Evolutionary conservation across 2,329 filamentous ascomycete genomes (phyloP).

Genomic region (Fusarium zealandicum): DNA sequence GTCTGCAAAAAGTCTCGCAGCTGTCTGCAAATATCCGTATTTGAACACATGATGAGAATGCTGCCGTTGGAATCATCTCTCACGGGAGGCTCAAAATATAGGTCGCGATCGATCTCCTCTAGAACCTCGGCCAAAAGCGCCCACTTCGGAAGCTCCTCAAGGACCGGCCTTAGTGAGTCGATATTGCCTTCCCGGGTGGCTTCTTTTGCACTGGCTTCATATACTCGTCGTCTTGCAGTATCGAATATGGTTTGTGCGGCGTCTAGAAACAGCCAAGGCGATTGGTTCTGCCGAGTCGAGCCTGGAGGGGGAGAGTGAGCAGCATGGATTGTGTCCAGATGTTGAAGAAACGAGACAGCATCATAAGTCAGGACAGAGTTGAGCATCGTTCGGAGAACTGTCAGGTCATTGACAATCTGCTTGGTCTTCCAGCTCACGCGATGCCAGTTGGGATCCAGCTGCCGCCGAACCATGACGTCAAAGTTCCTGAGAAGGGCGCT

Average conservation of each 20-base stretch:
- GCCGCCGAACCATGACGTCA: slow-evolving; percentile 84
- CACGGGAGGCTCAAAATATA: slow-evolving; percentile 80
- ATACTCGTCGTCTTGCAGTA: slow-evolving; percentile 86
- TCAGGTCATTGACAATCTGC: slow-evolving; percentile 90
- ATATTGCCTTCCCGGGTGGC: slow-evolving; percentile 56
- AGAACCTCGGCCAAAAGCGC: slow-evolving; percentile 84
- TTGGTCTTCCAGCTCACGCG: slow-evolving; percentile 93
- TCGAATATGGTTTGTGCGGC: slow-evolving; percentile 94
- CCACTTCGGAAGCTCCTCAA: slow-evolving; percentile 98
- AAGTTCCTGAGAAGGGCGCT: slow-evolving; percentile 93
- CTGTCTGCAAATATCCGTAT: slow-evolving; percentile 84
- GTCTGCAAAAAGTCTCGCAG: slow-evolving; percentile 89
- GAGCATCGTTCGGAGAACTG: slow-evolving; percentile 81
- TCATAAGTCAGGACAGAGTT: slow-evolving; percentile 86
- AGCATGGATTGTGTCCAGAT: slow-evolving; percentile 91
- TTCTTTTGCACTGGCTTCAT: slow-evolving; percentile 70
- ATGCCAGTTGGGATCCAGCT: slow-evolving; percentile 97
- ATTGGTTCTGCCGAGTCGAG: slow-evolving; percentile 86
- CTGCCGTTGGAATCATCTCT: slow-evolving; percentile 88
- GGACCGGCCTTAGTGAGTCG: slow-evolving; percentile 75
- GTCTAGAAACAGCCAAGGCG: slow-evolving; percentile 95
- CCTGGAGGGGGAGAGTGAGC: slow-evolving; percentile 88
- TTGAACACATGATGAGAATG: slow-evolving; percentile 94
- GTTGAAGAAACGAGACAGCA: slow-evolving; percentile 88
- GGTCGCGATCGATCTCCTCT: slow-evolving; percentile 89